Evolutionary conservation across 176 grass and related monocot species (phyloP).

Genomic region (Triticum monococcum): DNA sequence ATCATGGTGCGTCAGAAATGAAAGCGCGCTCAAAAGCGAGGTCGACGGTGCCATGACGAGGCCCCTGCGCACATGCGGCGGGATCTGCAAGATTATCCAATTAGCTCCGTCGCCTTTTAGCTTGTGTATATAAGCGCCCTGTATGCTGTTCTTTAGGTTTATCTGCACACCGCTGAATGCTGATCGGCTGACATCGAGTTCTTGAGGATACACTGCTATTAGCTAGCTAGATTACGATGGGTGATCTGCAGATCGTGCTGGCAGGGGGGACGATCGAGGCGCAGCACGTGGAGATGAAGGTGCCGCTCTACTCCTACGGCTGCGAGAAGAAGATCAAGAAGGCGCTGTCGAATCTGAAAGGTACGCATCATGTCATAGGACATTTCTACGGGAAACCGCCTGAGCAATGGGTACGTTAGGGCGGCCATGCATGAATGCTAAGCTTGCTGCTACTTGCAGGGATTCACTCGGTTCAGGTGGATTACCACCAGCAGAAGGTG

Average conservation of each 20-base stretch:
- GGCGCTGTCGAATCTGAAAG: constrained; percentile 65
- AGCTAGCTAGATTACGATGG: constrained; percentile 36
- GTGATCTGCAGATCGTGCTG: constrained; percentile 76
- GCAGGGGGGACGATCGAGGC: constrained; percentile 63
- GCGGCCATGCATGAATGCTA: too few relatives aligned
- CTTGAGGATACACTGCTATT: neutral
- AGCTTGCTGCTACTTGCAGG: constrained; percentile 37
- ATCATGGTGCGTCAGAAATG: neutral
- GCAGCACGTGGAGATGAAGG: constrained; percentile 94
- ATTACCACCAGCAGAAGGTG: constrained; percentile 86
- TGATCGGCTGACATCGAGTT: neutral
- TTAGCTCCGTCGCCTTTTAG: neutral
- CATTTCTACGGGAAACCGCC: too few relatives aligned
- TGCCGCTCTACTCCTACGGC: constrained; percentile 88
- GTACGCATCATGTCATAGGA: constrained; percentile 15
- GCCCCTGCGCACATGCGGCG: constrained; percentile 24
- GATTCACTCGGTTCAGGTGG: constrained; percentile 76
- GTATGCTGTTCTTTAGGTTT: neutral
- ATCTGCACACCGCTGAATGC: constrained; percentile 8
- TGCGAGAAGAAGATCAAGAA: constrained; percentile 97
- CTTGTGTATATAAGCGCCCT: constrained; percentile 4
- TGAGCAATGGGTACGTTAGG: too few relatives aligned
- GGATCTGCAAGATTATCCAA: constrained; percentile 11
- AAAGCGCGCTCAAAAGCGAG: constrained; percentile 24
- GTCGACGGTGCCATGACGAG: constrained; percentile 13